A percentile compares a stretch with the other conserved stretches of the same genome.
phyloP scores from a whole-genome alignment of 2,329 filamentous ascomycete species.

The Neoascochyta sp. region DNA sequence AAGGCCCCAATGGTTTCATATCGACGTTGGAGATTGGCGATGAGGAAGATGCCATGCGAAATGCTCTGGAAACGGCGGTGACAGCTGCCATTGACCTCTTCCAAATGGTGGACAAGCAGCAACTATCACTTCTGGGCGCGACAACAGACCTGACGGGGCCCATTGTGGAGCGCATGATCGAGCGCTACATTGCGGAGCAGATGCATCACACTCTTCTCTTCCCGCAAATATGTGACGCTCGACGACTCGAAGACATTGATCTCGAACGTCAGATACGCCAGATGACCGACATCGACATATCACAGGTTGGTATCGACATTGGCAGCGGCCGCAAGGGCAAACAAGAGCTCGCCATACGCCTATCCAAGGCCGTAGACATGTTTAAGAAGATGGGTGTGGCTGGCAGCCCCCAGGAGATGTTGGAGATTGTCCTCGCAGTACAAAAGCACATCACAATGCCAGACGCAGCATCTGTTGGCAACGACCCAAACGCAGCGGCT shows the following conservation, averaged over 20 bases:
- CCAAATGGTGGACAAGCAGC: conserved; percentile 91
- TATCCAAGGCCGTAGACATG: conserved; percentile 77
- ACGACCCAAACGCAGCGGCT: conserved; percentile 27
- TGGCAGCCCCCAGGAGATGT: conserved; percentile 82
- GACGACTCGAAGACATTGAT: conserved; percentile 77
- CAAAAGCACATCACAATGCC: conserved; percentile 75
- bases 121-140: conserved; percentile 83
- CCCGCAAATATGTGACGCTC: conserved; percentile 72
- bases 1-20: conserved; percentile 36
- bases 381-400: conserved; percentile 81
- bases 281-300: conserved; percentile 91
- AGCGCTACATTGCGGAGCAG: conserved; percentile 90
- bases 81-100: conserved; percentile 94
- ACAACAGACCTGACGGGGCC: conserved; percentile 92
- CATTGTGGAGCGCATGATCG: conserved; percentile 87
- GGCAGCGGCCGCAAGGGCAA: conserved; percentile 76
- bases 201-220: conserved; percentile 83
- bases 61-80: conserved; percentile 84
- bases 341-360: conserved; percentile 70
- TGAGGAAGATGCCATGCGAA: conserved; percentile 86
- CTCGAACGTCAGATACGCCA: conserved; percentile 85
- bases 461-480: conserved; percentile 32
- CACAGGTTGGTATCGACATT: conserved; percentile 85
- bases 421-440: conserved; percentile 72
- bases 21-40: conserved; percentile 67